These are phyloP conservation scores for Davidsoniella neocaledoniae DNA, from an alignment of 2,329 filamentous ascomycete genomes.

Conservation along the genomic window DNA sequence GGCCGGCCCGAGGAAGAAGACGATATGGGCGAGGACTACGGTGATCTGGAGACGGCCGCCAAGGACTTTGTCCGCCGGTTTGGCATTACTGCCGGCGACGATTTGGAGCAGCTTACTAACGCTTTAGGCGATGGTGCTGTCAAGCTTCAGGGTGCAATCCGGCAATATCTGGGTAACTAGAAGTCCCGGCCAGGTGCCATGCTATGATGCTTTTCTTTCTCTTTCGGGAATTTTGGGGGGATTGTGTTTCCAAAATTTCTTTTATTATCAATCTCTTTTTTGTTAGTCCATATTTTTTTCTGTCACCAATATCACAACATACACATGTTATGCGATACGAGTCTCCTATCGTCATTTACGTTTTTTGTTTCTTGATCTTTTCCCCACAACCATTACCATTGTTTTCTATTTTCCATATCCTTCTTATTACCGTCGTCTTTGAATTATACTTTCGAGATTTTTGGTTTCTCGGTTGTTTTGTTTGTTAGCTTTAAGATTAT, in stretches of 20 bases:
- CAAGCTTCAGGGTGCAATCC: constrained; percentile 62
- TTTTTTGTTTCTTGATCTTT: too few relatives aligned
- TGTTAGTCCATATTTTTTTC: neutral
- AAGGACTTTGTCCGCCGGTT: constrained; percentile 94
- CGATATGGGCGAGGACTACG: constrained; percentile 55
- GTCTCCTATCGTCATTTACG: too few relatives aligned
- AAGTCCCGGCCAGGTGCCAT: constrained; percentile 1
- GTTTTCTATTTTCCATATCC: too few relatives aligned
- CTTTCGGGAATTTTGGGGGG: constrained; percentile 1
- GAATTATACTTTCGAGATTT: too few relatives aligned
- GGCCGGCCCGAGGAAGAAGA: constrained; percentile 61
- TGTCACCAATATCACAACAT: neutral
- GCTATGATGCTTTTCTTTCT: neutral
- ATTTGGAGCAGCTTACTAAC: constrained; percentile 76
- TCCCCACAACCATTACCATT: too few relatives aligned
- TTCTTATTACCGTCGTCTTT: too few relatives aligned
- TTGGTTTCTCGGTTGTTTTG: too few relatives aligned
- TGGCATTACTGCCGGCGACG: constrained; percentile 87
- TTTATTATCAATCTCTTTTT: neutral
- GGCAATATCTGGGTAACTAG: constrained; percentile 45
- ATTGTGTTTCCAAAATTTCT: neutral
- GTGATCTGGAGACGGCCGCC: constrained; percentile 79
- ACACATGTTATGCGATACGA: too few relatives aligned
- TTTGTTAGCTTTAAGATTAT: too few relatives aligned
- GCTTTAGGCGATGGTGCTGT: constrained; percentile 73